Percentiles rank a stretch among this genome's conserved stretches.
Evolutionary conservation across 2,329 filamentous ascomycete genomes (phyloP).

Genomic region (Fusarium dimerum): DNA sequence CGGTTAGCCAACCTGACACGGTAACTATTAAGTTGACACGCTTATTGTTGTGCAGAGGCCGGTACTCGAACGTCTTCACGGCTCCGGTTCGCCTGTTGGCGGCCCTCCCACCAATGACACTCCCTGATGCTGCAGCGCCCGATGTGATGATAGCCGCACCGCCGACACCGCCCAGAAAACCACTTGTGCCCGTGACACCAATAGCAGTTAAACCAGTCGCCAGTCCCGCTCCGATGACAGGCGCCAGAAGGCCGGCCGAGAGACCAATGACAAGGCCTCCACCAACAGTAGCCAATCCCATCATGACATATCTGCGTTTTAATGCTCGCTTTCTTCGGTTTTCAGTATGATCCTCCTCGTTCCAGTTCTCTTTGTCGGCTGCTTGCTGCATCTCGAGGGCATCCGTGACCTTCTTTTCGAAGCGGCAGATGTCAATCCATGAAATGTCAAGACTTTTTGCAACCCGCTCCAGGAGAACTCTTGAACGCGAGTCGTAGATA

Average conservation of each 20-base stretch:
- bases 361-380: constrained; percentile 95
- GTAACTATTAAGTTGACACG: constrained; percentile 94
- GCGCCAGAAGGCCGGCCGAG: constrained; percentile 87
- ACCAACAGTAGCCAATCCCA: constrained; percentile 95
- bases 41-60: constrained; percentile 97
- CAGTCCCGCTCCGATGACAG: constrained; percentile 89
- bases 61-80: constrained; percentile 95
- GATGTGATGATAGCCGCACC: constrained; percentile 95
- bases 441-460: constrained; percentile 77
- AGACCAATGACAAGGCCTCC: constrained; percentile 94
- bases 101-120: constrained; percentile 81
- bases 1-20: constrained; percentile 96
- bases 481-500: constrained; percentile 85
- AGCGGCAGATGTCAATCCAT: constrained; percentile 92
- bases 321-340: constrained; percentile 76
- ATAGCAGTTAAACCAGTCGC: constrained; percentile 95
- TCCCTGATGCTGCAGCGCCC: constrained; percentile 80
- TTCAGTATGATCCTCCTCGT: constrained; percentile 93
- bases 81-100: constrained; percentile 86
- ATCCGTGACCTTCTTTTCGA: constrained; percentile 96
- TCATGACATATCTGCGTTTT: constrained; percentile 85
- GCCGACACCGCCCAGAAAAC: constrained; percentile 87
- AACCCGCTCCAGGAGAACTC: constrained; percentile 80
- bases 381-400: constrained; percentile 97
- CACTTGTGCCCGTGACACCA: constrained; percentile 83